Evolutionary conservation across 345 rosid genomes (phyloP).

Genomic region (Microcos paniculata): DNA sequence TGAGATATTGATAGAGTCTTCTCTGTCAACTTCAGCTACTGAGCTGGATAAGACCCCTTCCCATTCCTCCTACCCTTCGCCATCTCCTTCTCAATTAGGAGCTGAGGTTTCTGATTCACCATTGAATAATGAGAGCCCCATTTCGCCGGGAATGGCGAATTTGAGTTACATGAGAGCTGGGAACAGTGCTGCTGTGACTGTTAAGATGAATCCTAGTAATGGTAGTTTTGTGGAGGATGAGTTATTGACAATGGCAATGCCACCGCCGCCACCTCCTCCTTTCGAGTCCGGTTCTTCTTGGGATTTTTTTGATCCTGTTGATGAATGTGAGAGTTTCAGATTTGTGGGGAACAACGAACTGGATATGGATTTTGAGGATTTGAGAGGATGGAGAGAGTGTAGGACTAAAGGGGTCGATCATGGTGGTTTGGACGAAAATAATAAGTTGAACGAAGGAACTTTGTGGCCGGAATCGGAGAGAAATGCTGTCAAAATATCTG

Average conservation of each 20-base stretch:
- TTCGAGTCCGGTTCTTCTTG: conserved; percentile 58
- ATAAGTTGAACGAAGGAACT: conserved; percentile 25
- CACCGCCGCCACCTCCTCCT: conserved; percentile 63
- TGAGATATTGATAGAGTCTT: conserved; percentile 35
- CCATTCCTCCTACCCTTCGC: conserved; percentile 69
- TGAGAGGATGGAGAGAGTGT: conserved; percentile 41
- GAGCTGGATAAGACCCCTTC: conserved; percentile 85
- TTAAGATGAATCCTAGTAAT: conserved; percentile 45
- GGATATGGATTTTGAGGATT: conserved; percentile 40
- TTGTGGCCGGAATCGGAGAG: conserved; percentile 16
- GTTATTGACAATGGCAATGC: conserved; percentile 32
- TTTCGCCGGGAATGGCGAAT: conserved; percentile 33
- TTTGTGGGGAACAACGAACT: conserved; percentile 42
- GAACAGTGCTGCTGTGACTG: conserved; percentile 45
- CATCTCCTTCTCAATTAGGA: conserved; percentile 51
- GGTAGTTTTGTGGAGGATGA: conserved; percentile 45
- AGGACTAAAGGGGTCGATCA: conserved; percentile 25
- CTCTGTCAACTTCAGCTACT: conserved; percentile 64
- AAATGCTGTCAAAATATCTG: conserved; percentile 20
- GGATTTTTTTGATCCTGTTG: conserved; percentile 78
- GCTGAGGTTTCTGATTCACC: conserved; percentile 66
- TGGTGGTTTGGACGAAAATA: conserved; percentile 20
- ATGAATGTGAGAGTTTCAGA: conserved; percentile 62
- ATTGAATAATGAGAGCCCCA: conserved; percentile 37
- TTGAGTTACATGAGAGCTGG: conserved; percentile 56